A percentile compares a stretch with the other conserved stretches of the same genome.
Evolutionary conservation across 2,329 filamentous ascomycete species (phyloP).

Genomic region (Lasiodiplodia hormozganensis): DNA sequence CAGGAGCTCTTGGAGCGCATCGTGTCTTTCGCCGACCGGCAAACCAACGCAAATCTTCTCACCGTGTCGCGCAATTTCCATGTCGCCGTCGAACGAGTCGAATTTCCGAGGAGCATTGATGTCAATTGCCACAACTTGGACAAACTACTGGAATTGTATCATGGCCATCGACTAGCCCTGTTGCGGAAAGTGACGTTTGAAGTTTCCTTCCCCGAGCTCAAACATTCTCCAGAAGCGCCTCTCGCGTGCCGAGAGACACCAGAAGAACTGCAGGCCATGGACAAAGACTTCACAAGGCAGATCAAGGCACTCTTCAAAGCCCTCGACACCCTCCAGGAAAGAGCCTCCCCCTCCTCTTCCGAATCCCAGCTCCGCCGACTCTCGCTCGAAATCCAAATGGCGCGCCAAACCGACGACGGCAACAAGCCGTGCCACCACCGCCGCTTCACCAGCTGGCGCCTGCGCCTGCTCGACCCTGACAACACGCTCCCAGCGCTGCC

Average conservation of each 20-base stretch:
- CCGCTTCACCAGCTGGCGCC: conserved; percentile 4
- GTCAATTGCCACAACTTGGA: background rate
- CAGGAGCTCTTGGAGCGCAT: conserved; percentile 6
- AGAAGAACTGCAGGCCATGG: background rate
- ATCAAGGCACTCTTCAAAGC: background rate
- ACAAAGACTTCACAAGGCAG: background rate
- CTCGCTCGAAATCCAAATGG: background rate
- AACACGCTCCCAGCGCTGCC: background rate
- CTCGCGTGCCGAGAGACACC: background rate
- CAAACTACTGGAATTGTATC: background rate
- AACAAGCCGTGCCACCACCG: background rate
- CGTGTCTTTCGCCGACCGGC: background rate
- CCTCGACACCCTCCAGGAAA: background rate
- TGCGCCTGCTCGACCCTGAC: background rate
- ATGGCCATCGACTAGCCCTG: background rate
- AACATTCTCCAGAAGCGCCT: background rate
- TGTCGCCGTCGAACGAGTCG: background rate
- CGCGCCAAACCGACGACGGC: background rate
- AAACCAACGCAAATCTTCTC: background rate
- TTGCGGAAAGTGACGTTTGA: background rate
- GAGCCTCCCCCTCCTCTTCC: background rate
- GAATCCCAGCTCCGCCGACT: background rate
- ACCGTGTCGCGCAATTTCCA: background rate
- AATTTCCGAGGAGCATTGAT: background rate
- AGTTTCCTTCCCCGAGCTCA: background rate